Base-by-base conservation (phyloP, 2,329 filamentous ascomycete genomes). In the Pseudonectria buxi region DNA sequence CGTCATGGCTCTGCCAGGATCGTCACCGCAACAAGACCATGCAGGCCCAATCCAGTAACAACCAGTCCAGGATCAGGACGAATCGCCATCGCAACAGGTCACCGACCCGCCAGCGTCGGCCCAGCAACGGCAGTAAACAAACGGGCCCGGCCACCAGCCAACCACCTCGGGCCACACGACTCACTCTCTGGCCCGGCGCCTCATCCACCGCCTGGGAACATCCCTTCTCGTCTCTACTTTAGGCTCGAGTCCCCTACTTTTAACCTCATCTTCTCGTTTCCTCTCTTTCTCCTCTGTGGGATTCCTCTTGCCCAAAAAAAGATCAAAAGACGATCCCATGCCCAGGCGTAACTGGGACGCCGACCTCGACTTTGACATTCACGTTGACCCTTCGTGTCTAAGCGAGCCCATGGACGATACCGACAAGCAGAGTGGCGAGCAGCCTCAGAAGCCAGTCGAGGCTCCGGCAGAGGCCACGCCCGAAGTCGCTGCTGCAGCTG, bases 341-440 rank as follows among this genome's bases (percentile, higher is more conserved):
- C 46, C 53, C 50, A 51, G 56, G 43, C 50, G 50, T 27, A 50
- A 47, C 13, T 51, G 45, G 41, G 47, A 41, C 32, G 46, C 52
- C 36, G 61, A 68, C 40, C 46, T 59, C 45, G 62, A 71, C 44
- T 71, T 73, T 41, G 54, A 68, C 7, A 72, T 68, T 45, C 65
- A 68, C 58, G 58, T 69, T 49, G 69, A 74, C 49, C 52, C 54
- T 28, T 69, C 64, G 35, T 70, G 65, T 47, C 30, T 64, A 36
- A 64, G 55, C 49, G 58, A 57, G 28, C 56, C 58, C 37, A 65
- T 66, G 57, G 58, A 65, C 47, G 61, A 68, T 40, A 47, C 45
- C 36, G 44, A 51, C 11, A 43, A 35, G 15, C 43, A 47, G 28
- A 40, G 44, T 35, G 38, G 29, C 31, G 36, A 49, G 45, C 40